phyloP scores from a whole-genome alignment of 1,284 basidiomycete species.

The Rhodotorula sp. region DNA sequence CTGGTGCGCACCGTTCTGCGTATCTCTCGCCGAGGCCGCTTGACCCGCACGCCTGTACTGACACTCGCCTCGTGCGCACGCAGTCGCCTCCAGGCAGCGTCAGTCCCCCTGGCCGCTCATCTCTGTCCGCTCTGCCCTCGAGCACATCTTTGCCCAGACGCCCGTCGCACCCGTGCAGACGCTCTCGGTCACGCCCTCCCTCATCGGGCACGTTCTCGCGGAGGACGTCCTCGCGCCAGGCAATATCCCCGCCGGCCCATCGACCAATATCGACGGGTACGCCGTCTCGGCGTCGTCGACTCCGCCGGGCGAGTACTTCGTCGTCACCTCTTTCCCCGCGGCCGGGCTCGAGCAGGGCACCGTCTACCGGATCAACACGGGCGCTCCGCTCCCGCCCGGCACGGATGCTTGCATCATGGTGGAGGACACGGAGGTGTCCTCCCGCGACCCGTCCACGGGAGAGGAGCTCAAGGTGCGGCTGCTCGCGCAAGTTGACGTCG shows the following conservation, averaged over 20 bases:
- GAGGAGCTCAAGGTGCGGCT: constrained; percentile 73
- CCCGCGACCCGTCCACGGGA: constrained; percentile 47
- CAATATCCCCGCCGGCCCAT: constrained; percentile 56
- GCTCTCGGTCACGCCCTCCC: constrained; percentile 56
- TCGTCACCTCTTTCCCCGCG: constrained; percentile 61
- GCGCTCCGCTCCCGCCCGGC: constrained; percentile 71
- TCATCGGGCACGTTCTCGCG: constrained; percentile 71
- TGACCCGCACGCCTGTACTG: not conserved
- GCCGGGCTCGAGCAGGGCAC: constrained; percentile 57
- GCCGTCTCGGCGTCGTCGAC: constrained; percentile 57
- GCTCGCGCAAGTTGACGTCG: constrained; percentile 63
- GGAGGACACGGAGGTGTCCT: constrained; percentile 75
- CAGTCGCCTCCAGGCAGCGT: constrained; percentile 67
- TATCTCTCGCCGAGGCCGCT: constrained; percentile 1
- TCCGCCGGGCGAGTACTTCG: constrained; percentile 64
- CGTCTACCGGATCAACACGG: constrained; percentile 76
- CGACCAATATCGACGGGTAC: constrained; percentile 86
- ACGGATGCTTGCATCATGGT: constrained; percentile 85
- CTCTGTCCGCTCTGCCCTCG: constrained; percentile 65
- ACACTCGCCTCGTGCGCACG: too few species aligned
- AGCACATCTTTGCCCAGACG: constrained; percentile 61
- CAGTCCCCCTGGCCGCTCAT: constrained; percentile 75
- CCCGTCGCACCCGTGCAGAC: constrained; percentile 54
- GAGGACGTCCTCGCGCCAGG: constrained; percentile 68
- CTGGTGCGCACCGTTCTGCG: not conserved